These are phyloP conservation scores for Mucor irregularis DNA, from an alignment of 371 early-diverging fungal genomes.

Conservation along the genomic window DNA sequence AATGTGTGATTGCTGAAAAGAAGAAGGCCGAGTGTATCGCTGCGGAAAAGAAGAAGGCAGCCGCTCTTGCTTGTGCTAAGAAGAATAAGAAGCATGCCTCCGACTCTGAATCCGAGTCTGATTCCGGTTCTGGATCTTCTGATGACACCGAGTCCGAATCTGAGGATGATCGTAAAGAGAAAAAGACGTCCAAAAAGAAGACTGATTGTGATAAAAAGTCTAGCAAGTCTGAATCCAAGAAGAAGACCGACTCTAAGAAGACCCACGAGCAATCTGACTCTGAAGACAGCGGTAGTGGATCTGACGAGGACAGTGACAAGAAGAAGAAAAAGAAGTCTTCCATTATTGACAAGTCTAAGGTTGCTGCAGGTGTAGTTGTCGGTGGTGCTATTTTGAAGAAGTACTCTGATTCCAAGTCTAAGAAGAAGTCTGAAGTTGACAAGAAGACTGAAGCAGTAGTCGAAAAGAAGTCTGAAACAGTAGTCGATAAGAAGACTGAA, in stretches of 20 bases:
- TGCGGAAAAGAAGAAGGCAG: conserved; percentile 7
- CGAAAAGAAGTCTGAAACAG: no score
- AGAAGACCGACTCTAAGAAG: conserved; percentile 7
- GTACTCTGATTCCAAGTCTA: background rate
- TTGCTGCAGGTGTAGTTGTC: conserved; percentile 5
- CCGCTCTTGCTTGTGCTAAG: background rate
- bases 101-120: conserved; percentile 3
- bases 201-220: background rate
- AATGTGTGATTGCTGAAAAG: conserved; percentile 2
- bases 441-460: no score
- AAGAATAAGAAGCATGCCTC: conserved; percentile 7
- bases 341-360: conserved; percentile 2
- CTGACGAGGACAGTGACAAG: background rate
- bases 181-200: background rate
- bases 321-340: conserved; percentile 6
- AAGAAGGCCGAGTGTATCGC: conserved; percentile 11
- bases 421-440: background rate
- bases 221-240: background rate
- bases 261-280: conserved; percentile 4
- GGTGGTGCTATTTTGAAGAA: conserved; percentile 6
- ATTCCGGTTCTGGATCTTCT: background rate
- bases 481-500: no score
- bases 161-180: background rate
- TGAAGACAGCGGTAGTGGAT: background rate
- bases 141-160: background rate